A percentile compares a stretch with the other conserved stretches of the same genome.
Conservation (phyloP, 805 yeast genomes). For the Metschnikowia matae region DNA sequence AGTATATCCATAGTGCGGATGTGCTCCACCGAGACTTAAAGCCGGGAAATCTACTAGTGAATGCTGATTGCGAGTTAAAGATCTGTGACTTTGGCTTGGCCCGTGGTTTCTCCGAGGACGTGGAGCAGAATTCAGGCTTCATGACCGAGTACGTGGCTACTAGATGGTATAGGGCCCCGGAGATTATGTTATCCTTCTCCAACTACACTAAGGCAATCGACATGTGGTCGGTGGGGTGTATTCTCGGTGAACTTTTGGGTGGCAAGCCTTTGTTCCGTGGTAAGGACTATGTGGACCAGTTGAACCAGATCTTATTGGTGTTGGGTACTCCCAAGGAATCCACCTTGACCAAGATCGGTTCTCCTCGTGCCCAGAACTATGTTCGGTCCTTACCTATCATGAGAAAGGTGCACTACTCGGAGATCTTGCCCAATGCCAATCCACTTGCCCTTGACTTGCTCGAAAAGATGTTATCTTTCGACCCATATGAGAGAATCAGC, state of each 20-base stretch:
- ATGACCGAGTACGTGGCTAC: conserved; percentile 98
- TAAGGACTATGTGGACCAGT: conserved; percentile 91
- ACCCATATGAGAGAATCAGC: conserved; percentile 77
- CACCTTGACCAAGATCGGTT: conserved; percentile 52
- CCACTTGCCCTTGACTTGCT: conserved; percentile 73
- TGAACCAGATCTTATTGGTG: conserved; percentile 79
- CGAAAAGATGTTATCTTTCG: conserved; percentile 76
- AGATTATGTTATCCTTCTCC: conserved; percentile 90
- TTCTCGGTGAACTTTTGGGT: conserved; percentile 87
- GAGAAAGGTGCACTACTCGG: conserved; percentile 69
- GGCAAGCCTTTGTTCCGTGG: conserved; percentile 93
- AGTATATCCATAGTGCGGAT: conserved; percentile 86
- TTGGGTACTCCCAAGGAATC: conserved; percentile 83
- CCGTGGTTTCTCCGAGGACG: conserved; percentile 79
- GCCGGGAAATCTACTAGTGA: conserved; percentile 89
- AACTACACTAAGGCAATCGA: conserved; percentile 96
- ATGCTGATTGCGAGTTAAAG: conserved; percentile 94
- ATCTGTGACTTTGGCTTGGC: conserved; percentile 97
- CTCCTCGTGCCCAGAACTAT: conserved; percentile 86
- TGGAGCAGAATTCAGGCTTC: conserved; percentile 86
- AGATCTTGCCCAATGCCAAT: conserved; percentile 78
- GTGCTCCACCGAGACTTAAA: conserved; percentile 92
- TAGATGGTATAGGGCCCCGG: conserved; percentile 98
- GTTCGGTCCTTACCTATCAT: conserved; percentile 81
- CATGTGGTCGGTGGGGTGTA: conserved; percentile 97